phyloP scores from a whole-genome alignment of 495 filamentous ascomycete species.

The Cercophora newfieldiana region DNA sequence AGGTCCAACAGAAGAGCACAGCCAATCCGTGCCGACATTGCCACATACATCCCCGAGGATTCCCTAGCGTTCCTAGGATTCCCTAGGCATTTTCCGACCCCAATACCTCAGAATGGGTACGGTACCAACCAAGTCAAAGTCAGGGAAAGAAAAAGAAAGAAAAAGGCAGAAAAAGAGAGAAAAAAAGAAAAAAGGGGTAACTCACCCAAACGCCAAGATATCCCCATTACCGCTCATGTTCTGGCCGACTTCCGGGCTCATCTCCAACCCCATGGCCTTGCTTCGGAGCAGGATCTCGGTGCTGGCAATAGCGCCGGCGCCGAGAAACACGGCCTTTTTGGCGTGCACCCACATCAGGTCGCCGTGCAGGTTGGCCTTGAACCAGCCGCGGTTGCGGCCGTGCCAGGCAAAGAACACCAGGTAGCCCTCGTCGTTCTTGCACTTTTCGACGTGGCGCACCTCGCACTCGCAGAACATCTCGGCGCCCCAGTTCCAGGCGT shows the following conservation, averaged over 20 bases:
- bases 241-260: slow-evolving; percentile 59
- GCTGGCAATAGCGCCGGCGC: slow-evolving; percentile 60
- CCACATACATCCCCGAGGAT: too few species aligned
- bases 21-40: too few species aligned
- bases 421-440: slow-evolving; percentile 53
- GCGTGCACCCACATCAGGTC: slow-evolving; percentile 72
- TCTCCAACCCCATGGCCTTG: slow-evolving; percentile 56
- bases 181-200: neutral
- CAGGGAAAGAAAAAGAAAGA: too few species aligned
- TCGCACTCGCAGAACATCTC: slow-evolving; percentile 74
- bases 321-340: slow-evolving; percentile 59
- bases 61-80: too few species aligned
- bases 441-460: slow-evolving; percentile 63
- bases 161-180: too few species aligned
- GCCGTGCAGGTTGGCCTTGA: slow-evolving; percentile 56
- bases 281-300: slow-evolving; percentile 69
- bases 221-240: slow-evolving; percentile 71
- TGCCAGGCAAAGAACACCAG: slow-evolving; percentile 67
- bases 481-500: slow-evolving; percentile 75
- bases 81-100: too few species aligned
- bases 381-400: slow-evolving; percentile 57
- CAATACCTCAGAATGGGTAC: too few species aligned
- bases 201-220: slow-evolving; percentile 61
- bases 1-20: too few species aligned
- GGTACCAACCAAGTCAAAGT: too few species aligned